Evolutionary conservation across 2,329 filamentous ascomycete genomes (phyloP).

Genomic region (Aspergillus niger): DNA sequence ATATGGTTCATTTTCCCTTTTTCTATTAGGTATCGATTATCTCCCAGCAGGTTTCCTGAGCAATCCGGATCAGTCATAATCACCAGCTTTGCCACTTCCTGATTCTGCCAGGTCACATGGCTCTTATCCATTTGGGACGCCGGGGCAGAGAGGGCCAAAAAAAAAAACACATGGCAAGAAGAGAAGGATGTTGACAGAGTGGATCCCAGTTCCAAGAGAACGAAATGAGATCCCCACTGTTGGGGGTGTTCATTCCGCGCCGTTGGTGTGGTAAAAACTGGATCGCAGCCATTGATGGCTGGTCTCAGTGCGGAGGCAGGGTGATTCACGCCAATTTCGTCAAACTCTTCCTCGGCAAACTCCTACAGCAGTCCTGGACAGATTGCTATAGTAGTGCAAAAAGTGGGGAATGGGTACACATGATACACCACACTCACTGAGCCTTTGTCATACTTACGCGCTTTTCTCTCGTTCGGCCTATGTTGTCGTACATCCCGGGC

Average conservation of each 20-base stretch:
- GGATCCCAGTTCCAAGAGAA: slow-evolving; percentile 16
- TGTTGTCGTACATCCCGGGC: background rate
- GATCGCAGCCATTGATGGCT: background rate
- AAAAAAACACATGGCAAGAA: slow-evolving; percentile 21
- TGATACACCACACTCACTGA: background rate
- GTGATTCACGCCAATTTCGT: slow-evolving; percentile 1
- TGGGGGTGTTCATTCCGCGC: slow-evolving; percentile 24
- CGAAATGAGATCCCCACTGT: slow-evolving; percentile 27
- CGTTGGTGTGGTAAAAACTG: slow-evolving; percentile 18
- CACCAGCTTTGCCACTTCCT: background rate
- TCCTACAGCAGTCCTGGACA: background rate
- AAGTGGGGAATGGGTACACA: background rate
- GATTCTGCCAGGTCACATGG: slow-evolving; percentile 5
- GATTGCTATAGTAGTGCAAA: background rate
- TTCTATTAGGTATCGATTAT: background rate
- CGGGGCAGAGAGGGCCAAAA: slow-evolving; percentile 7
- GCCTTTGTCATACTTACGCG: background rate
- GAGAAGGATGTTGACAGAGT: slow-evolving; percentile 10
- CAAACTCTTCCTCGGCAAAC: slow-evolving; percentile 2
- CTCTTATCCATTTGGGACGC: background rate
- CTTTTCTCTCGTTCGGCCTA: background rate
- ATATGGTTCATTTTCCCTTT: background rate
- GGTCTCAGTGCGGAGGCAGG: slow-evolving; percentile 4
- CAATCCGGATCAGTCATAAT: background rate
- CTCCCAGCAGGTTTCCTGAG: background rate